Evolutionary conservation across 441 rosid species (phyloP).

Genomic region (Populus hybrid): DNA sequence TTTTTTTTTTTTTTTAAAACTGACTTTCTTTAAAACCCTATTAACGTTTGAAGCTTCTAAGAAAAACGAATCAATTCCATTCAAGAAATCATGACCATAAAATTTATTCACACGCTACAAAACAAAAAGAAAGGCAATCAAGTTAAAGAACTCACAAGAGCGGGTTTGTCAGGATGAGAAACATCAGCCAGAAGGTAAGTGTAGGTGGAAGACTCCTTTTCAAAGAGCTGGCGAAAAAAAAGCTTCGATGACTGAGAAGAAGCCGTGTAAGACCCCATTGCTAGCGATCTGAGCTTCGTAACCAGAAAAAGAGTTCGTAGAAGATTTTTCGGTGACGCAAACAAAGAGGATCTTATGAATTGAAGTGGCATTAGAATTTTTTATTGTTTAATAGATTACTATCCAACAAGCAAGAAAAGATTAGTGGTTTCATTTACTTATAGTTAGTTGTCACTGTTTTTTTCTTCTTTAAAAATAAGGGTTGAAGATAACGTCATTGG

Average conservation of each 20-base stretch:
- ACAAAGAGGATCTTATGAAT: not conserved
- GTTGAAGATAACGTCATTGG: not conserved
- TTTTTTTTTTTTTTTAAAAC: too few relatives aligned
- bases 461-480: not conserved
- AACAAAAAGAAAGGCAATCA: too few relatives aligned
- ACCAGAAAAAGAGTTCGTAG: not conserved
- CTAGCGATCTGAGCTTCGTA: not conserved
- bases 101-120: not conserved
- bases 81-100: not conserved
- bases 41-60: not conserved
- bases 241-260: conserved; percentile 37
- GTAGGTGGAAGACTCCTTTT: conserved; percentile 81
- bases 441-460: not conserved
- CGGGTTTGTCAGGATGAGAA: conserved; percentile 80
- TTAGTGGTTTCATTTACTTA: too few relatives aligned
- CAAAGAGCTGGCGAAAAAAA: conserved; percentile 86
- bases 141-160: conserved; percentile 45
- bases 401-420: not conserved
- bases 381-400: not conserved
- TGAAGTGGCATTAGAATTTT: not conserved
- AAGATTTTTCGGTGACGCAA: not conserved
- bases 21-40: too few relatives aligned
- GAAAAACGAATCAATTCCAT: not conserved
- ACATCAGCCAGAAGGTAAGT: conserved; percentile 89
- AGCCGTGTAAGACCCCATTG: conserved; percentile 21